Evolutionary conservation across 2,329 filamentous ascomycete species (phyloP), one percentile per base, ranked within the genome.

Genomic region (Neonectria faginata): DNA sequence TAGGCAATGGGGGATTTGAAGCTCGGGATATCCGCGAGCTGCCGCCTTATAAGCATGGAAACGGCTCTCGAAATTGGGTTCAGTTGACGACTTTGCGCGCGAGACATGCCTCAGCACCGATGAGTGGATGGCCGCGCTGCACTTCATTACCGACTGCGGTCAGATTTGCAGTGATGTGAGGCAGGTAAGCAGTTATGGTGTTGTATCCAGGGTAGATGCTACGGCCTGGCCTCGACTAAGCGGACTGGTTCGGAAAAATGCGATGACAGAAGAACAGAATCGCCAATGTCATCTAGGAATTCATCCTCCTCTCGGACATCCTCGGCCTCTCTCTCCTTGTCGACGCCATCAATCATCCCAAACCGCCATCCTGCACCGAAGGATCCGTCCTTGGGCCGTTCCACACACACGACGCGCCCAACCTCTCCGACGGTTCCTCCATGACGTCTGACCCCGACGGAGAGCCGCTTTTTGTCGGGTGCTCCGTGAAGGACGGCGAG

Each of bases 341-440:
- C 70, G 91, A 94, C 79, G 85, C 86, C 63, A 93, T 94, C 78
- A 89, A 92, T 78, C 91, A 93, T 78, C 92, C 92, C 11, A 93
- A 93, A 77, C 91, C 89, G 0, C 72, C 85, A 2, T 77, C 82
- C 52, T 85, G 85, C 44, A 94, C 91, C 11, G 90, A 93, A 79
- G 90, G 91, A 66, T 92, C 91, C 1, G 89, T 94, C 27, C 85
- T 93, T 0, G 91, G 92, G 0, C 91, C 91, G 27, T 93, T 93
- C 81, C 91, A 93, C 80, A 92, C 89, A 0, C 89, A 92, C 76
- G 90, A 93, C 71, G 91, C 91, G 5, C 80, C 86, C 10, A 61
- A 74, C 2, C 78, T 84, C 20, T 63, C 77, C 2, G 79, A 85
- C 39, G 91, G 91, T 5, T 79, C 80, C 3, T 68, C 75, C 33